Conservation (phyloP, 192 early-diverging fungal genomes). For the Podila clonocystis region DNA sequence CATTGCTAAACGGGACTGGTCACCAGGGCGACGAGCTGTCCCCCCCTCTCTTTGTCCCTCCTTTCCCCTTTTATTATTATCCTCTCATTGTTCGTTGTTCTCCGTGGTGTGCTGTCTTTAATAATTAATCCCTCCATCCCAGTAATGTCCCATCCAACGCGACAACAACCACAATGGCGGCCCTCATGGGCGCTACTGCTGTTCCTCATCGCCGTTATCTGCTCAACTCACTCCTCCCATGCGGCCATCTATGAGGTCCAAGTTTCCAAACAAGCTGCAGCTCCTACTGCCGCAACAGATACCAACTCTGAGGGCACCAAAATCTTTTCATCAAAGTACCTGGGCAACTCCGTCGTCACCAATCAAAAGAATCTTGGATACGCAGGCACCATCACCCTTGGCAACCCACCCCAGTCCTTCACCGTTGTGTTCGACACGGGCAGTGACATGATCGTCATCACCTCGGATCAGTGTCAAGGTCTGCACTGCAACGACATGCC, state of each 20-base stretch:
- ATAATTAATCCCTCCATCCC: not conserved
- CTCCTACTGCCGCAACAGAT: not conserved
- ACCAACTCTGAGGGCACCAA: not conserved
- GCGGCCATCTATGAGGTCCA: slow-evolving; percentile 21
- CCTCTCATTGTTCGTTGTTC: not conserved
- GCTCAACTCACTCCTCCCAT: not conserved
- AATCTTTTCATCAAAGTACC: slow-evolving; percentile 37
- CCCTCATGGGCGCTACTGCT: slow-evolving; percentile 12
- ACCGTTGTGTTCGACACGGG: slow-evolving; percentile 94
- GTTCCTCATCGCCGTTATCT: slow-evolving; percentile 5
- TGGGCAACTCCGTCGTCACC: slow-evolving; percentile 33
- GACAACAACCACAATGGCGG: not conserved
- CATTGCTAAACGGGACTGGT: not conserved
- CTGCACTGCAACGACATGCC: slow-evolving; percentile 27
- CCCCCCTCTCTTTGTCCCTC: not conserved
- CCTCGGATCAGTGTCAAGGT: slow-evolving; percentile 39
- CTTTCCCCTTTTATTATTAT: not conserved
- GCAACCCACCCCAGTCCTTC: slow-evolving; percentile 89
- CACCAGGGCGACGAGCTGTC: slow-evolving; percentile 4
- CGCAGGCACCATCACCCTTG: slow-evolving; percentile 86
- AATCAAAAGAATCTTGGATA: slow-evolving; percentile 67
- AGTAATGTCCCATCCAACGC: no score
- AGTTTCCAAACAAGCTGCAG: slow-evolving; percentile 14
- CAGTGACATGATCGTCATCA: slow-evolving; percentile 50
- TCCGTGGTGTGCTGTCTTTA: not conserved